phyloP scores from a whole-genome alignment of 441 rosid species.

The Mallotus repandus region DNA sequence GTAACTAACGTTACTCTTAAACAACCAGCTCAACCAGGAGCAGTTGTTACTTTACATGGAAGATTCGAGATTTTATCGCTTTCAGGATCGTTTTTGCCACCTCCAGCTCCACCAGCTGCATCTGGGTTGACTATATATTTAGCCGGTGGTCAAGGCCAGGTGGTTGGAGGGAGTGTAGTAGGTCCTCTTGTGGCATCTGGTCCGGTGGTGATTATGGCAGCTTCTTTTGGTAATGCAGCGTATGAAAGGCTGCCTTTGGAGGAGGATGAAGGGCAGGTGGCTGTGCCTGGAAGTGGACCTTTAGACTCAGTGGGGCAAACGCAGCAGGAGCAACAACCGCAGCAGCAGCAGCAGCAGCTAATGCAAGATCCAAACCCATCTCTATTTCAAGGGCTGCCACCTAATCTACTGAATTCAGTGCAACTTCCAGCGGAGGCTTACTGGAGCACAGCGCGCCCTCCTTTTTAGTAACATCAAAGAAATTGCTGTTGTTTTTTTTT shows the following conservation, averaged over 20 bases:
- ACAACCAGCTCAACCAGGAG: constrained; percentile 75
- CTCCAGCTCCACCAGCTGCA: constrained; percentile 87
- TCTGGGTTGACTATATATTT: constrained; percentile 68
- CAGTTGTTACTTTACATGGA: constrained; percentile 78
- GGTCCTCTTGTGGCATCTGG: constrained; percentile 76
- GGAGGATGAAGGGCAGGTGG: constrained; percentile 53
- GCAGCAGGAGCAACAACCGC: constrained; percentile 41
- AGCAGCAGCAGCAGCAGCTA: constrained; percentile 40
- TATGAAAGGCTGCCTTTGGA: constrained; percentile 84
- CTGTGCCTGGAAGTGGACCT: constrained; percentile 27
- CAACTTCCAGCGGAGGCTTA: constrained; percentile 72
- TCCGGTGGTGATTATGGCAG: constrained; percentile 79
- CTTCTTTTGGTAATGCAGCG: constrained; percentile 87
- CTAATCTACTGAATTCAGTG: constrained; percentile 68
- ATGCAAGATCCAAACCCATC: constrained; percentile 50
- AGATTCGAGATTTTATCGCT: constrained; percentile 83
- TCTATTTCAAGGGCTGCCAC: constrained; percentile 62
- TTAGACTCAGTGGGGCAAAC: constrained; percentile 43
- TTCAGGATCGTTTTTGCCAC: constrained; percentile 81
- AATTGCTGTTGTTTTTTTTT: constrained; percentile 15
- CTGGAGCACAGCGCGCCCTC: constrained; percentile 66
- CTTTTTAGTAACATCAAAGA: constrained; percentile 37
- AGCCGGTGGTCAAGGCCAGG: constrained; percentile 87
- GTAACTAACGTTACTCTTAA: constrained; percentile 69
- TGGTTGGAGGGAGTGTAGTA: constrained; percentile 70